Conservation (phyloP, 176 grass and related monocot genomes). For the Oryza punctata region DNA sequence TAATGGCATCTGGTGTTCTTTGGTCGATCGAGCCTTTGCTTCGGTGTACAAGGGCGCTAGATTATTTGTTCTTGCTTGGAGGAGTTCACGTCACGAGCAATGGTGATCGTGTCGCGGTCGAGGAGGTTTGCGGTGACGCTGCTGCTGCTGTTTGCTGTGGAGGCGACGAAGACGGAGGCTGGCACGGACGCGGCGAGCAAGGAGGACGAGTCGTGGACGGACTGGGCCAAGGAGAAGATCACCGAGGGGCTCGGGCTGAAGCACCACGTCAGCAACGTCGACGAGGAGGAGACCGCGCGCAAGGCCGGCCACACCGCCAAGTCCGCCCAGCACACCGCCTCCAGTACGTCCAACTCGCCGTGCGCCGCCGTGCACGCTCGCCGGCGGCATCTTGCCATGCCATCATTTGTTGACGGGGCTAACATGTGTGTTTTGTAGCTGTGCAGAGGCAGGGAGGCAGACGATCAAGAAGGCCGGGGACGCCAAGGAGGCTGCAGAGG, state of each 20-base stretch:
- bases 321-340: conserved; percentile 38
- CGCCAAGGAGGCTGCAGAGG: conserved; percentile 38
- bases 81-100: neutral
- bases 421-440: neutral
- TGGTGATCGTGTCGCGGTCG: conserved; percentile 36
- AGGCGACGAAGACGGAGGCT: conserved; percentile 28
- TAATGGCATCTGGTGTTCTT: neutral
- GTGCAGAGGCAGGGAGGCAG: conserved; percentile 40
- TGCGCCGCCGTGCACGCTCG: too few relatives aligned
- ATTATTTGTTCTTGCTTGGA: neutral
- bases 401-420: neutral
- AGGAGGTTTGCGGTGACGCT: conserved; percentile 35
- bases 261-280: conserved; percentile 24
- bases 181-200: conserved; percentile 16
- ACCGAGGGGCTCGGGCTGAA: conserved; percentile 62
- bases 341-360: conserved; percentile 28
- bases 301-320: conserved; percentile 55
- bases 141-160: conserved; percentile 29
- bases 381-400: neutral
- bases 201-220: conserved; percentile 63
- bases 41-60: neutral
- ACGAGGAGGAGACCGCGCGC: conserved; percentile 58
- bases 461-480: conserved; percentile 38
- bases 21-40: neutral
- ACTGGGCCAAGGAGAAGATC: conserved; percentile 85